Evolutionary conservation across 805 yeast species (phyloP), one percentile per base, ranked within the genome.

Genomic region (Nakazawaea anatomiae): DNA sequence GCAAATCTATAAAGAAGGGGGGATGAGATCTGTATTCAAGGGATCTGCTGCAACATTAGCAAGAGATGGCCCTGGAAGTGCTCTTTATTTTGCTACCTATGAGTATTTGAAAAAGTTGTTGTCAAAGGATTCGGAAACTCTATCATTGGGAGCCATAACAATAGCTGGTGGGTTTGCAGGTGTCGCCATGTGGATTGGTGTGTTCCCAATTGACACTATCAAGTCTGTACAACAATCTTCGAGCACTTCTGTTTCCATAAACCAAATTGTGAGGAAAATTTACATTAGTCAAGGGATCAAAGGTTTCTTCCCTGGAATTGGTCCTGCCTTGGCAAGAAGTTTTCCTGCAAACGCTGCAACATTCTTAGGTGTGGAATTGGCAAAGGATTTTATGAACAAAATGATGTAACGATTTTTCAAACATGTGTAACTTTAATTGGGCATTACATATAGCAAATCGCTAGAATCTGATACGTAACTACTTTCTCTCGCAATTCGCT

Each of bases 321-420:
- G 97, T 0, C 97, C 99, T 5, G 98, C 98, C 2, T 72, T 92
- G 62, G 80, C 89, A 29, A 80, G 99, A 68, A 85, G 96, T 40
- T 92, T 94, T 85, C 98, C 98, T 3, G 98, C 98, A 27, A 92
- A 94, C 68, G 99, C 99, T n/a, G 98, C 99, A 7, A 91, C 98
- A 2, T 92, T 92, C 72, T 78, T 89, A 36, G 99, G 98, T 44
- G 98, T 92, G 32, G 99, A 92, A 67, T 62, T 91, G 52, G 88
- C 96, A 3, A 60, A 60, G 53, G 57, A 56, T 18, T 55, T 63
- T n/a, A 38, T 55, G 52, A 39, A 50, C 36, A 41, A 41, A 27
- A 27, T 41, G 5, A 31, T 25, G 4, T 46, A 39, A 32, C 30
- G 27, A 5, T 43, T 27, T 43, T 12, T 6, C 25, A 18, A 18